Evolutionary conservation across 2,329 filamentous ascomycete genomes (phyloP), one percentile per base, ranked within the genome.

Genomic region (Epichloe amarillans): DNA sequence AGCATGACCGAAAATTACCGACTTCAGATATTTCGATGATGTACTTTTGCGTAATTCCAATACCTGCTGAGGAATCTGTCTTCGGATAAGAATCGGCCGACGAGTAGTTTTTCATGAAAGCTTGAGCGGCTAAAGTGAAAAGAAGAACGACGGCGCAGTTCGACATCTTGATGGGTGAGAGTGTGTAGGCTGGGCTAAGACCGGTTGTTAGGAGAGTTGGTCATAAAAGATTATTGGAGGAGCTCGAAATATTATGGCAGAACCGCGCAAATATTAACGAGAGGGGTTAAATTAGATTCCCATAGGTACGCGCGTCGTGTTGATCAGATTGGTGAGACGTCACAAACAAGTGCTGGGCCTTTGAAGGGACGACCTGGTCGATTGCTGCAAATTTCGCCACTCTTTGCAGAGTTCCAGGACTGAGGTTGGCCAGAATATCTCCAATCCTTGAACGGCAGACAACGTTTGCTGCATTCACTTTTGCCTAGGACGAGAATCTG

Each of bases 11-110:
- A 17, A 38, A 46, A 46, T 45, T 30, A 43, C 17, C 26, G 21
- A 56, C 58, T 49, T 53, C 46, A 21, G 53, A 49, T 15, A 56
- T 47, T 46, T 62, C 60, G 23, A 61, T 46, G 21, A 61, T 61
- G 50, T 59, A 61, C 50, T 57, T 61, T 15, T 58, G 58, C 33
- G 56, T 58, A 1, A 56, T 47, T 30, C 48, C 53, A 40, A 46
- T 52, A 14, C 45, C 51, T 19, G 35, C 12, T 12, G 30, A 39
- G 5, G 3, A 23, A 15, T 44, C n/a, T 26, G 14, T 7, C 7
- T 37, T 8, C 14, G 10, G 14, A 17, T 3, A 46, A 41, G 15
- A 37, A n/a, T 36, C 19, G 37, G 45, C 5, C 5, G 19, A 47
- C 11, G 35, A 15, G 3, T 40, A 17, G 36, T 46, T 19, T 3